Percentiles rank a stretch among this genome's conserved stretches.
These are phyloP conservation scores for Ambrosia trifida DNA, from an alignment of 129 eudicot species.

Conservation along the genomic window DNA sequence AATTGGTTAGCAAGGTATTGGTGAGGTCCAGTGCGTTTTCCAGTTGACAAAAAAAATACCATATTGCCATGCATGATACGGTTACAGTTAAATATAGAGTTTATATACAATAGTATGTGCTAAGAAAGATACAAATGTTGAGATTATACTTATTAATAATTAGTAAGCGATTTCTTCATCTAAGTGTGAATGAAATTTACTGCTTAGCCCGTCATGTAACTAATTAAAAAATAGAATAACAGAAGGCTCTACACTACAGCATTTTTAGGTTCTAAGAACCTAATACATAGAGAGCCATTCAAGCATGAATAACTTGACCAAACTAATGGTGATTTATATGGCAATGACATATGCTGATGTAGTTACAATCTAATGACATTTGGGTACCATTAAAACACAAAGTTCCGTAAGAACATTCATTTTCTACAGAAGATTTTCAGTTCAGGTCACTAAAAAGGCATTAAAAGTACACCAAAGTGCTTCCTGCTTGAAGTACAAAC, in stretches of 20 bases:
- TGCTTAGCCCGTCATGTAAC: not conserved
- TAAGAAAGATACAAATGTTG: not conserved
- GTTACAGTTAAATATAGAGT: not conserved
- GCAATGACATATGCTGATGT: not conserved
- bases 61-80: slow-evolving; percentile 17
- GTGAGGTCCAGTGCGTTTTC: too few species aligned
- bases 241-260: slow-evolving; percentile 1
- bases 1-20: too few species aligned
- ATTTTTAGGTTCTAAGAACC: slow-evolving; percentile 14
- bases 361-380: slow-evolving; percentile 1
- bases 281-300: not conserved
- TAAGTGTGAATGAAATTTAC: not conserved
- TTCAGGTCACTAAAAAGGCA: slow-evolving; percentile 9
- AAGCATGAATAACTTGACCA: slow-evolving; percentile 12
- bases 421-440: not conserved
- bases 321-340: not conserved
- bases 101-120: not conserved
- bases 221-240: not conserved
- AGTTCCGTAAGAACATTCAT: slow-evolving; percentile 4
- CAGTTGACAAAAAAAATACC: too few species aligned
- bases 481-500: slow-evolving; percentile 4
- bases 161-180: not conserved
- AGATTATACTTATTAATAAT: not conserved
- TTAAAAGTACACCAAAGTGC: slow-evolving; percentile 17
- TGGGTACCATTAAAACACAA: slow-evolving; percentile 4